Evolutionary conservation across 75 land plant genomes (phyloP).

Genomic region (Isoetes taiwanensis): DNA sequence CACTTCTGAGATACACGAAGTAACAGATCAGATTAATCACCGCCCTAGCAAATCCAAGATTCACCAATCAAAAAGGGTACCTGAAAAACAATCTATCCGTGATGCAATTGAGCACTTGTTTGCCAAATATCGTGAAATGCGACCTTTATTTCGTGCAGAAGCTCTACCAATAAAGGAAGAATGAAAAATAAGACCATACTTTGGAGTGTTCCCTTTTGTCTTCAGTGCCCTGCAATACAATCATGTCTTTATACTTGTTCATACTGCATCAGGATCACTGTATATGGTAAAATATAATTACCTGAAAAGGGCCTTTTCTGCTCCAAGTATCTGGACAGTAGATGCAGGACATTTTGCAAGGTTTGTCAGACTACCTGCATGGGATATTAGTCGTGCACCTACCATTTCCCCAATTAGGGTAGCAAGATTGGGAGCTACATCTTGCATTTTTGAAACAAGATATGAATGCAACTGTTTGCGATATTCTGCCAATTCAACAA

Average conservation of each 20-base stretch:
- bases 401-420: slow-evolving; percentile 91
- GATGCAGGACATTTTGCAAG: slow-evolving; percentile 94
- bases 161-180: slow-evolving; percentile 94
- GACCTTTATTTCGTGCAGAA: slow-evolving; percentile 75
- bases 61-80: slow-evolving; percentile 12
- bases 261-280: too few species aligned
- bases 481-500: slow-evolving; percentile 75
- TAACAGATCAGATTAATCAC: too few species aligned
- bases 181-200: slow-evolving; percentile 93
- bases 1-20: slow-evolving; percentile 42
- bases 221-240: slow-evolving; percentile 79
- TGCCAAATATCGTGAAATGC: slow-evolving; percentile 93
- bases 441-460: slow-evolving; percentile 85
- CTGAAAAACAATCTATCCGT: slow-evolving; percentile 87
- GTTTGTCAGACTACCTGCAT: slow-evolving; percentile 98
- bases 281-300: slow-evolving; percentile 9
- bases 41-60: not conserved
- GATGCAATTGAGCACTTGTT: slow-evolving; percentile 96
- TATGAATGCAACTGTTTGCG: slow-evolving; percentile 73
- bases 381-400: slow-evolving; percentile 95
- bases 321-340: slow-evolving; percentile 97
- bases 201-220: slow-evolving; percentile 84
- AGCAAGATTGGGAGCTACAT: slow-evolving; percentile 90
- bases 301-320: slow-evolving; percentile 99
- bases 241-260: too few species aligned